Evolutionary conservation across 2,329 filamentous ascomycete genomes (phyloP).

Genomic region (Aspergillus intermedius): DNA sequence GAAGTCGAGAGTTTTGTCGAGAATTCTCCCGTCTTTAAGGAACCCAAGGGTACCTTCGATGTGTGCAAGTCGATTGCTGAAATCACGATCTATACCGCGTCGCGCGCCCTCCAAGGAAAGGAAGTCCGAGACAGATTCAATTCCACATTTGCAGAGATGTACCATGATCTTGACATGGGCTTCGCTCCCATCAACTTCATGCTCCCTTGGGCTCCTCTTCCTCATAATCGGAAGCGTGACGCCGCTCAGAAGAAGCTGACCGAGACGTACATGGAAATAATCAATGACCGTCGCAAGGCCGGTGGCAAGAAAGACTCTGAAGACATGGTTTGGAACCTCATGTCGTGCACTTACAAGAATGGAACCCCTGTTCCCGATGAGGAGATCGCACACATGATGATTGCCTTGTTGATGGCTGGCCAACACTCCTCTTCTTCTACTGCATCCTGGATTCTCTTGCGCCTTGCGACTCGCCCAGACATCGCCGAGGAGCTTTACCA

Average conservation of each 20-base stretch:
- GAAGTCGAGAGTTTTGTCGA: slow-evolving; percentile 71
- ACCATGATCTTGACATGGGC: slow-evolving; percentile 85
- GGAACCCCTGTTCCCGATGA: slow-evolving; percentile 71
- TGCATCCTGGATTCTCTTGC: slow-evolving; percentile 76
- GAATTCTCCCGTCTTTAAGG: slow-evolving; percentile 60
- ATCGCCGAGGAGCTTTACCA: slow-evolving; percentile 74
- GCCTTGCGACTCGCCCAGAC: slow-evolving; percentile 70
- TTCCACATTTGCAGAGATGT: slow-evolving; percentile 70
- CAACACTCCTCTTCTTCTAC: slow-evolving; percentile 85
- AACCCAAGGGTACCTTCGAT: slow-evolving; percentile 61
- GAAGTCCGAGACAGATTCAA: slow-evolving; percentile 77
- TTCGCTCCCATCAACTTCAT: slow-evolving; percentile 87
- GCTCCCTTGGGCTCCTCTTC: slow-evolving; percentile 79
- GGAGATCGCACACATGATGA: slow-evolving; percentile 90
- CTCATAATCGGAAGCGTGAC: slow-evolving; percentile 80
- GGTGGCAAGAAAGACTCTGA: slow-evolving; percentile 48
- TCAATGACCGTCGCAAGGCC: slow-evolving; percentile 60
- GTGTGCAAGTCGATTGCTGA: slow-evolving; percentile 72
- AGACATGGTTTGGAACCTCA: slow-evolving; percentile 88
- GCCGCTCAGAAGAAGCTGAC: slow-evolving; percentile 73
- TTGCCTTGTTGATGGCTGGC: slow-evolving; percentile 84
- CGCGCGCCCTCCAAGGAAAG: slow-evolving; percentile 75
- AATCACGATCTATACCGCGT: slow-evolving; percentile 85
- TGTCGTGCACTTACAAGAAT: slow-evolving; percentile 80
- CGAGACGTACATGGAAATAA: slow-evolving; percentile 74